A percentile compares a stretch with the other conserved stretches of the same genome.
Evolutionary conservation across 352 stramenopile species (phyloP).

Genomic region (Phytopythium ostracodes): DNA sequence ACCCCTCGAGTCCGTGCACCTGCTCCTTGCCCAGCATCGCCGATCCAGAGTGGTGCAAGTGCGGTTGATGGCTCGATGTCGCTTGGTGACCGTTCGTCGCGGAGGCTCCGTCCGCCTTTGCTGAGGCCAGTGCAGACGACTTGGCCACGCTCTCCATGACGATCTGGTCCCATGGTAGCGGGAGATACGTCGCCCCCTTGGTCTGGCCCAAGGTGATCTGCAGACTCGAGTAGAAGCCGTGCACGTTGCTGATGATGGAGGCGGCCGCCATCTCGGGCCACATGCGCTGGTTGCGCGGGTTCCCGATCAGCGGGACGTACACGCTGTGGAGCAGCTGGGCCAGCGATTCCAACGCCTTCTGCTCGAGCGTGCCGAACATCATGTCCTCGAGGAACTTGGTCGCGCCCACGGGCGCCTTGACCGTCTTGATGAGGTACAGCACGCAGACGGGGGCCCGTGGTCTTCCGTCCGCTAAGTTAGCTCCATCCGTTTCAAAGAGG

Average conservation of each 20-base stretch:
- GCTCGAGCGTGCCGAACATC: conserved; percentile 66
- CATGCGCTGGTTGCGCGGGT: conserved; percentile 70
- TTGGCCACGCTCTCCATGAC: conserved; percentile 45
- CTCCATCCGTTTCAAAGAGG: conserved; percentile 26
- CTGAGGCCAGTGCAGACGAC: conserved; percentile 8
- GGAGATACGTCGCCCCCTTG: conserved; percentile 76
- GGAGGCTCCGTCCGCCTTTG: not conserved
- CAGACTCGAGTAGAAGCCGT: conserved; percentile 78
- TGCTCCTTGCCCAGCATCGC: conserved; percentile 60
- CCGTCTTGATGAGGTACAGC: conserved; percentile 72
- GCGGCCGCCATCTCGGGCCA: conserved; percentile 83
- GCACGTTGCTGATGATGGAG: conserved; percentile 71
- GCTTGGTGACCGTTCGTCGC: not conserved
- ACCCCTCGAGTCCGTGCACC: conserved; percentile 84
- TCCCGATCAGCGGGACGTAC: conserved; percentile 69
- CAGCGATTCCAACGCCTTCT: conserved; percentile 70
- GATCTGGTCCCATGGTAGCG: conserved; percentile 77
- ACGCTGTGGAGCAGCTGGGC: conserved; percentile 70
- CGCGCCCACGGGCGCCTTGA: conserved; percentile 54
- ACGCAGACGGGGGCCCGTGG: conserved; percentile 37
- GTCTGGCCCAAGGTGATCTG: conserved; percentile 89
- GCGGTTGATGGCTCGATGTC: not conserved
- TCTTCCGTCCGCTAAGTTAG: not conserved
- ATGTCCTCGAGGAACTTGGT: conserved; percentile 71
- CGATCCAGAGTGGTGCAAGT: not conserved